phyloP scores from a whole-genome alignment of 2,329 filamentous ascomycete genomes.

The Escovopsis weberi region DNA sequence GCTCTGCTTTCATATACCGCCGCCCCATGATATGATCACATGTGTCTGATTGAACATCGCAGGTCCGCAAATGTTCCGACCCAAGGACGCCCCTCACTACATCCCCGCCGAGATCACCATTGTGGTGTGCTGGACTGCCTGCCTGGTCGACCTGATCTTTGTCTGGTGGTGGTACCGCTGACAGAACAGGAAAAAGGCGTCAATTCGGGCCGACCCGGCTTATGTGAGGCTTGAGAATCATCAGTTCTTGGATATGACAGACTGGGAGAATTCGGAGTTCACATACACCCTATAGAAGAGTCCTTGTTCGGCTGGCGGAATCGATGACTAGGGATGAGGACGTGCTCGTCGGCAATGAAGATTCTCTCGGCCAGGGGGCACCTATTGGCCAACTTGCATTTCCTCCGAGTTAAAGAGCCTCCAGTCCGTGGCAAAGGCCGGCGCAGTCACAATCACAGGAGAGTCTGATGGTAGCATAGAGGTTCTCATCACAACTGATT shows the following conservation, averaged over 20 bases:
- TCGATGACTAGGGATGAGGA: too few relatives aligned
- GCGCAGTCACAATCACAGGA: too few relatives aligned
- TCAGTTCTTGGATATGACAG: constrained; percentile 53
- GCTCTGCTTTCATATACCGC: constrained; percentile 9
- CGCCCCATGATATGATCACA: neutral
- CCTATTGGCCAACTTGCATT: too few relatives aligned
- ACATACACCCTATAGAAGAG: constrained; percentile 35
- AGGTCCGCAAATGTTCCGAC: constrained; percentile 42
- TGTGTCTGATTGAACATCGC: constrained; percentile 6
- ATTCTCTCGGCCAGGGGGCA: too few relatives aligned
- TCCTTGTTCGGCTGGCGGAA: too few relatives aligned
- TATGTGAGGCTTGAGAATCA: constrained; percentile 52
- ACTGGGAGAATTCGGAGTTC: constrained; percentile 51
- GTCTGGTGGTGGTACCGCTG: constrained; percentile 46
- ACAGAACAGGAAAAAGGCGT: constrained; percentile 45
- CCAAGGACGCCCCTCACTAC: constrained; percentile 42
- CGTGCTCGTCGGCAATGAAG: too few relatives aligned
- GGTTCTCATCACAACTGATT: too few relatives aligned
- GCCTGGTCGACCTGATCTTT: constrained; percentile 39
- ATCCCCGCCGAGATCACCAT: constrained; percentile 50
- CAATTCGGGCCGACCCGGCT: constrained; percentile 32
- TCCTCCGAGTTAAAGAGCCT: too few relatives aligned
- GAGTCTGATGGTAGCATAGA: too few relatives aligned
- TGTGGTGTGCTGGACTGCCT: constrained; percentile 41
- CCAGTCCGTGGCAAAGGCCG: too few relatives aligned